Evolutionary conservation across 202 grass and related monocot species (phyloP).

Genomic region (Hordeum pubiflorum): DNA sequence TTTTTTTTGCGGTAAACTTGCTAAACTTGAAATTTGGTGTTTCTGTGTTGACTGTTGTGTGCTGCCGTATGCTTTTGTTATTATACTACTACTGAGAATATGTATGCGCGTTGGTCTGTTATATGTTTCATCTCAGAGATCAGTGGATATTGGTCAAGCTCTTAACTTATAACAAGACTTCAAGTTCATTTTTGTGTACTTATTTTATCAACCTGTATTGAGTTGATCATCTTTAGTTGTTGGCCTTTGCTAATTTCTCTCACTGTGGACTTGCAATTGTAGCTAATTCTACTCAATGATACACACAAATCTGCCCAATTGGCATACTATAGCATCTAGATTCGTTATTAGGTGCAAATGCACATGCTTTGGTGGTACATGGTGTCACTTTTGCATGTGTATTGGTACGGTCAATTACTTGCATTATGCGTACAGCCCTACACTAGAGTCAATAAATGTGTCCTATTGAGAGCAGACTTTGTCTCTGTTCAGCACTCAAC

Average conservation of each 20-base stretch:
- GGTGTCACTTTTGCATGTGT: neutral
- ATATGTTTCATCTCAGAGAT: neutral
- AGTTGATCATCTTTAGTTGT: neutral
- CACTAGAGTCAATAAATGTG: neutral
- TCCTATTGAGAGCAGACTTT: neutral
- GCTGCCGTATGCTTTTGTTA: neutral
- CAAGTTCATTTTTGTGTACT: neutral
- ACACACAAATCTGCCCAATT: neutral
- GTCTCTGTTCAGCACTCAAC: neutral
- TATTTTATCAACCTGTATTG: neutral
- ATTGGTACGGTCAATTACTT: neutral
- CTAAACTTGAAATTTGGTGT: neutral
- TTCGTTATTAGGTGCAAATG: slow-evolving; percentile 8
- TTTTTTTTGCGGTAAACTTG: neutral
- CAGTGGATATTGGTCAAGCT: neutral
- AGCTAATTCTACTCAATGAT: neutral
- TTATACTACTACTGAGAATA: neutral
- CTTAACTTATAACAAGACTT: neutral
- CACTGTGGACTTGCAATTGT: neutral
- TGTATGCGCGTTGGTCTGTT: neutral
- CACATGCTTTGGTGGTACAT: neutral
- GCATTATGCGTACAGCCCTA: neutral
- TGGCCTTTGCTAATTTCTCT: slow-evolving; percentile 9
- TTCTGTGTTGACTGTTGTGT: neutral
- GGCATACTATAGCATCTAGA: neutral